Evolutionary conservation across 768 basidiomycete genomes (phyloP).

Genomic region (Leccinum obscurum): DNA sequence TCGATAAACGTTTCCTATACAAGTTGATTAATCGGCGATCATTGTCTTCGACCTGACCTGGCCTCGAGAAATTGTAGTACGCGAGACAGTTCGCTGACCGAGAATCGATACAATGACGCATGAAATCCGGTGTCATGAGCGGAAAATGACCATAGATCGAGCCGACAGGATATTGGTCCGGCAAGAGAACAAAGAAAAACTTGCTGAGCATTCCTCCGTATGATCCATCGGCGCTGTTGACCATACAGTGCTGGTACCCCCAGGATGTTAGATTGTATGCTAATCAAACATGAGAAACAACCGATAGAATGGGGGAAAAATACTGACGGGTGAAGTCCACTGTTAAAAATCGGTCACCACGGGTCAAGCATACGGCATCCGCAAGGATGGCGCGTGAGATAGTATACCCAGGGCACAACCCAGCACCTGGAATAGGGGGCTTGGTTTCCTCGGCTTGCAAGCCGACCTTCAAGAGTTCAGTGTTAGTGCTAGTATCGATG

Average conservation of each 20-base stretch:
- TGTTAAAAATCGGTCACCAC: constrained; percentile 81
- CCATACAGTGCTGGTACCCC: constrained; percentile 75
- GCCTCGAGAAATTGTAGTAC: constrained; percentile 64
- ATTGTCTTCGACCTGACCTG: constrained; percentile 22
- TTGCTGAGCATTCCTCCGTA: constrained; percentile 75
- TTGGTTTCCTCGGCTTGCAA: constrained; percentile 76
- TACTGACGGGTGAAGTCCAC: constrained; percentile 72
- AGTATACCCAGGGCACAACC: constrained; percentile 81
- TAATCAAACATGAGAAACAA: constrained; percentile 28
- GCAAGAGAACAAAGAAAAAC: constrained; percentile 70
- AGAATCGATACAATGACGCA: constrained; percentile 44
- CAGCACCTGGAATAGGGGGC: constrained; percentile 61
- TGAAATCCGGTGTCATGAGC: constrained; percentile 59
- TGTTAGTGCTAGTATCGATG: not conserved
- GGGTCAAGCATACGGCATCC: constrained; percentile 72
- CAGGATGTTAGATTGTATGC: constrained; percentile 76
- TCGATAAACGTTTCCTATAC: constrained; percentile 21
- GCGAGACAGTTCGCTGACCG: constrained; percentile 31
- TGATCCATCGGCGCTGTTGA: constrained; percentile 63
- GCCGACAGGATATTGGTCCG: constrained; percentile 61
- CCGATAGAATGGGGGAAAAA: not conserved
- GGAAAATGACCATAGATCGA: constrained; percentile 81
- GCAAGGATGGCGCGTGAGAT: constrained; percentile 82
- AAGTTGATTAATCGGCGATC: not conserved
- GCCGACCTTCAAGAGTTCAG: constrained; percentile 45